phyloP scores from a whole-genome alignment of 2,329 filamentous ascomycete genomes.

The Ustilaginoidea virens region DNA sequence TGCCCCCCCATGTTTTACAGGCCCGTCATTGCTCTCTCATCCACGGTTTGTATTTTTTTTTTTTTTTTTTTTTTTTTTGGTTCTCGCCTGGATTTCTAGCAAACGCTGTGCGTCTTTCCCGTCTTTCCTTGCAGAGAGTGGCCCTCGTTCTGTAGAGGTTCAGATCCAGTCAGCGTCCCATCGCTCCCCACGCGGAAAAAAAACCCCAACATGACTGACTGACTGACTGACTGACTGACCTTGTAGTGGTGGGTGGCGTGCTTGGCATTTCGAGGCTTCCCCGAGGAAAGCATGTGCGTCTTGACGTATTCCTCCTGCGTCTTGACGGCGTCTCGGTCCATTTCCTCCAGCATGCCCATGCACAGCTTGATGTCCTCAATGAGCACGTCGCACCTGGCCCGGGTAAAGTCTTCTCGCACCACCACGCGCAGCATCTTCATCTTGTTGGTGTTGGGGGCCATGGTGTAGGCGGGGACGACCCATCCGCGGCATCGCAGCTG shows the following conservation, averaged over 20 bases:
- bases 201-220: too few relatives aligned
- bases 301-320: conserved; percentile 52
- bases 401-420: conserved; percentile 81
- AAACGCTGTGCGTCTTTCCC: conserved; percentile 80
- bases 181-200: conserved; percentile 1
- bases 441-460: conserved; percentile 73
- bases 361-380: conserved; percentile 68
- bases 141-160: conserved; percentile 56
- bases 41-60: neutral
- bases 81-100: conserved; percentile 26
- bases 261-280: conserved; percentile 36
- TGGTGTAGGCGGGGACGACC: conserved; percentile 93
- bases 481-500: conserved; percentile 76
- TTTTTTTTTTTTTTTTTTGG: conserved; percentile 2
- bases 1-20: too few relatives aligned
- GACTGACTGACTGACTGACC: too few relatives aligned
- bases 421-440: conserved; percentile 89
- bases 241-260: conserved; percentile 25
- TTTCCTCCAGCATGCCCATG: conserved; percentile 51
- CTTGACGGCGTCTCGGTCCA: conserved; percentile 58
- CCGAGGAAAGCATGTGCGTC: conserved; percentile 35
- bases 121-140: conserved; percentile 82
- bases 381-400: conserved; percentile 64
- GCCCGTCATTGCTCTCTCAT: too few relatives aligned
- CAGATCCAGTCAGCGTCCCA: neutral